Evolutionary conservation across 345 rosid genomes (phyloP).

Genomic region (Syzygium oleosum): DNA sequence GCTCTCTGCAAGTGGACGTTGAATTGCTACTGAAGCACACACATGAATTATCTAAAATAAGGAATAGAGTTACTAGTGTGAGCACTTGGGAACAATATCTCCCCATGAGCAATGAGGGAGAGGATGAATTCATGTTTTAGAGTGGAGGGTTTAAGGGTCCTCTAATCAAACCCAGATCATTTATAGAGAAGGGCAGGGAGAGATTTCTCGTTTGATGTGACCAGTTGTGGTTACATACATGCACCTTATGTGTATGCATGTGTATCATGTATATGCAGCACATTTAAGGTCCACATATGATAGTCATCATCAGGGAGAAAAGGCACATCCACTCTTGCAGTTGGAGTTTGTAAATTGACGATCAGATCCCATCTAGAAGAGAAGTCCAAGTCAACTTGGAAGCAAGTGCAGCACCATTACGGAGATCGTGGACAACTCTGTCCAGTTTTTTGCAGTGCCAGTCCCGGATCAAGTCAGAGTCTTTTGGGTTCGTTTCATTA

Average conservation of each 20-base stretch:
- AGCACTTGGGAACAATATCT: not conserved
- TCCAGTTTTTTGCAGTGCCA: too few species aligned
- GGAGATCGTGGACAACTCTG: not conserved
- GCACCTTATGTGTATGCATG: not conserved
- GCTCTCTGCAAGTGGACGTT: not conserved
- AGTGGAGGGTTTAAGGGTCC: not conserved
- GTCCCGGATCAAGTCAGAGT: too few species aligned
- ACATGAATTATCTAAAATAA: accelerated
- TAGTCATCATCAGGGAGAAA: not conserved
- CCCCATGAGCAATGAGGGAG: not conserved
- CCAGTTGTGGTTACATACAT: not conserved
- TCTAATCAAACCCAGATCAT: not conserved
- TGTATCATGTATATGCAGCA: not conserved
- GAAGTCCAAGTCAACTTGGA: not conserved
- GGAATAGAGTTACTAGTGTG: not conserved
- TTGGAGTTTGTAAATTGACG: not conserved
- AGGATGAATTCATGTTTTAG: not conserved
- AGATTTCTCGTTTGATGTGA: not conserved
- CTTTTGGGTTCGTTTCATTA: too few species aligned
- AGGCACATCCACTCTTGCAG: not conserved
- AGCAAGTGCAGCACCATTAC: not conserved
- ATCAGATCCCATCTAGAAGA: not conserved
- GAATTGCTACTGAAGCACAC: not conserved
- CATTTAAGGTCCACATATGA: not conserved
- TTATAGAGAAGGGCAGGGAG: not conserved